Evolutionary conservation across 2,329 filamentous ascomycete species (phyloP).

Genomic region (Macrophomina phaseolina): DNA sequence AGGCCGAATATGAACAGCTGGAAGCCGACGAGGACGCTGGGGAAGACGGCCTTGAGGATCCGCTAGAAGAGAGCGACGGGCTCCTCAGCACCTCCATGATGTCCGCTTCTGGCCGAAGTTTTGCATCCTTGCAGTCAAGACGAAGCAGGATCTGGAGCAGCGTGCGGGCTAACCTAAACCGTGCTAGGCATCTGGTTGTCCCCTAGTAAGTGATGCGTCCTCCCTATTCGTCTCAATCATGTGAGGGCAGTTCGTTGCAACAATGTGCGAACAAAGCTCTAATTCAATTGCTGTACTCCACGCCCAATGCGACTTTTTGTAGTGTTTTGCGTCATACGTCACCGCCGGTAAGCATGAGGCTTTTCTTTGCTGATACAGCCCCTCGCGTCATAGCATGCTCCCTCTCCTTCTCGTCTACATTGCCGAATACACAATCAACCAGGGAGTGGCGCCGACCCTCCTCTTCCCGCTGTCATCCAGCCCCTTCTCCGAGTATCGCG

Average conservation of each 20-base stretch:
- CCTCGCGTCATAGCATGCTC: slow-evolving; percentile 68
- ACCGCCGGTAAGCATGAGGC: not conserved
- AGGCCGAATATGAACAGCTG: slow-evolving; percentile 62
- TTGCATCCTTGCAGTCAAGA: slow-evolving; percentile 31
- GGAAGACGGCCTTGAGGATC: slow-evolving; percentile 36
- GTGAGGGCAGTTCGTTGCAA: not conserved
- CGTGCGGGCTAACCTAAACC: slow-evolving; percentile 63
- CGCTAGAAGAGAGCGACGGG: slow-evolving; percentile 36
- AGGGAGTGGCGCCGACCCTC: slow-evolving; percentile 87
- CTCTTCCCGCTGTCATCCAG: slow-evolving; percentile 79
- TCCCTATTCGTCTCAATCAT: slow-evolving; percentile 24
- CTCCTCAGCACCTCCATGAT: slow-evolving; percentile 44
- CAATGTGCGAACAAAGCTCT: not conserved
- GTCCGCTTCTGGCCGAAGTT: slow-evolving; percentile 39
- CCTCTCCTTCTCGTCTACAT: slow-evolving; percentile 92
- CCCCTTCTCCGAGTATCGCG: slow-evolving; percentile 80
- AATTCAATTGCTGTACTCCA: not conserved
- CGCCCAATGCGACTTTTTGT: slow-evolving; percentile 3
- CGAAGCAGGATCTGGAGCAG: slow-evolving; percentile 34
- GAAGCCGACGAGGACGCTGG: slow-evolving; percentile 46
- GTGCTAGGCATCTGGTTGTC: slow-evolving; percentile 73
- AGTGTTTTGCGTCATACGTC: not conserved
- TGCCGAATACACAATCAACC: slow-evolving; percentile 97
- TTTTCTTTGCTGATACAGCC: slow-evolving; percentile 5
- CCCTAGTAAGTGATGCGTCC: slow-evolving; percentile 59